A percentile compares a stretch with the other conserved stretches of the same genome.
Conservation (phyloP, 306 rosid genomes). For the Oemleria cerasiformis region DNA sequence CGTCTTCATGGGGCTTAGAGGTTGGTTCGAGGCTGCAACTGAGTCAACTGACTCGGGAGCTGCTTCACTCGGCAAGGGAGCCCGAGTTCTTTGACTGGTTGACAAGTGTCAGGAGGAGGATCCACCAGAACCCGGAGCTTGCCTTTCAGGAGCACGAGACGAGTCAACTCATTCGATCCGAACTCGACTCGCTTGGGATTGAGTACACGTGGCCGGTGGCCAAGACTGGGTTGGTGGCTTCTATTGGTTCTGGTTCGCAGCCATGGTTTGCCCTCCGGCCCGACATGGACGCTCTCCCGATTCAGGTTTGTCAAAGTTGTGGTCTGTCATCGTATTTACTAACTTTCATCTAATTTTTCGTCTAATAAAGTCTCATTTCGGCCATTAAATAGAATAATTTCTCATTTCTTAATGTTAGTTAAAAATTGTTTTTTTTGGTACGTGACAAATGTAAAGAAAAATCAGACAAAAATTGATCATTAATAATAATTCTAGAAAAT, state of each 20-base stretch:
- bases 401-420: too few relatives aligned
- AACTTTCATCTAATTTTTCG: too few relatives aligned
- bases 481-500: too few relatives aligned
- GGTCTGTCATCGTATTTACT: too few relatives aligned
- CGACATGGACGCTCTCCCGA: conserved; percentile 62
- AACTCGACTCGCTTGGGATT: conserved; percentile 44
- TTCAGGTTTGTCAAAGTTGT: conserved; percentile 29
- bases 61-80: conserved; percentile 40
- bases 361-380: too few relatives aligned
- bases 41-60: conserved; percentile 30
- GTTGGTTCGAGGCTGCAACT: conserved; percentile 14
- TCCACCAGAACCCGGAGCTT: conserved; percentile 64
- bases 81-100: conserved; percentile 43
- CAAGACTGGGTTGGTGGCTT: conserved; percentile 50
- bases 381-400: too few relatives aligned
- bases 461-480: too few relatives aligned
- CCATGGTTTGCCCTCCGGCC: conserved; percentile 64
- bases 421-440: too few relatives aligned
- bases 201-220: conserved; percentile 53
- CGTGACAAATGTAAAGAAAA: too few relatives aligned
- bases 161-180: conserved; percentile 46
- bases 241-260: conserved; percentile 40
- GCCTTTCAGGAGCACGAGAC: conserved; percentile 52
- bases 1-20: conserved; percentile 16
- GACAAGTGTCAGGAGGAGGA: conserved; percentile 37